Conservation (phyloP, 345 rosid species). For the Populus ilicifolia region DNA sequence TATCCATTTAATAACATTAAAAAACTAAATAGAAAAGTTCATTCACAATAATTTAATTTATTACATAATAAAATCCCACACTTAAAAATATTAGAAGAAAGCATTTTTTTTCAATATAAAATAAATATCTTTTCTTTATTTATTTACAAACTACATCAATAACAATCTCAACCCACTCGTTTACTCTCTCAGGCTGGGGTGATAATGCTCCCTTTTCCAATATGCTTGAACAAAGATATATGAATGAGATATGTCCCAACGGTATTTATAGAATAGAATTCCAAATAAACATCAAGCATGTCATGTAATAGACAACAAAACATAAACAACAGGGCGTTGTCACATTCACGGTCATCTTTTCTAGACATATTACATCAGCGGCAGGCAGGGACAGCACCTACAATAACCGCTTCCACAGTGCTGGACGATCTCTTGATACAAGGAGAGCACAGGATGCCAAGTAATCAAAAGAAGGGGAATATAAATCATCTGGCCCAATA, state of each 20-base stretch:
- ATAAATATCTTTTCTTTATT: too few relatives aligned
- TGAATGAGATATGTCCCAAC: neutral
- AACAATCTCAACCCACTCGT: neutral
- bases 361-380: neutral
- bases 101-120: too few relatives aligned
- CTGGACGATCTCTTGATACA: constrained; percentile 92
- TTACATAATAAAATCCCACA: too few relatives aligned
- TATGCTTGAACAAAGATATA: neutral
- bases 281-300: neutral
- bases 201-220: neutral
- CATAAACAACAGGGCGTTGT: neutral
- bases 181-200: neutral
- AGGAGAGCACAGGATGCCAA: constrained; percentile 62
- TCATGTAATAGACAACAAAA: constrained; percentile 15
- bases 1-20: too few relatives aligned
- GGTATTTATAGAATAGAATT: neutral
- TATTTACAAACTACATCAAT: too few relatives aligned
- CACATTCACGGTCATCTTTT: neutral
- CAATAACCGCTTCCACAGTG: constrained; percentile 56
- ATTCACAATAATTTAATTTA: too few relatives aligned
- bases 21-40: too few relatives aligned
- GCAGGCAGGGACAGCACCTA: constrained; percentile 24
- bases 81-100: too few relatives aligned
- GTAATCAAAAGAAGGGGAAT: constrained; percentile 82
- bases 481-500: constrained; percentile 79